Base-by-base conservation (phyloP, 371 early-diverging fungal species). In the Dipsacomyces acuminosporus region DNA sequence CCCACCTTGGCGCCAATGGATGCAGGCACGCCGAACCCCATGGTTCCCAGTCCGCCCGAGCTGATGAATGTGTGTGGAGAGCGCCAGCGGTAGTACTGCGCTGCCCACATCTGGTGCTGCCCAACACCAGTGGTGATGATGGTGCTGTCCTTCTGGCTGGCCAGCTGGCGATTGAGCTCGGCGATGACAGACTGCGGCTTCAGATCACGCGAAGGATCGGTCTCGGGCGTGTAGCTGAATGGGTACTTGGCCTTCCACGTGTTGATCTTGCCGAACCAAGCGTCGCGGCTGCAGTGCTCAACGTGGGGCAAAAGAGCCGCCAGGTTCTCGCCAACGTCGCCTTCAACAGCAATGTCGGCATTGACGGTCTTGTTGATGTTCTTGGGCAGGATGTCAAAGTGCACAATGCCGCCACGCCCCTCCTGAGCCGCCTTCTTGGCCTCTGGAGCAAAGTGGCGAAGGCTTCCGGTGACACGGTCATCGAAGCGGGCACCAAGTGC, bases 21-120 rank as follows among this genome's bases (percentile, higher is more conserved):
- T 6, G 94, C 75, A 8, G 96, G 96, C 13, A 94, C 81, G 65
- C 98, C 98, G 65, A 82, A 95, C 25, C 98, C 98, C 96, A 97
- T 95, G 20, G 98, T 97, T 34, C 98, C 98, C 17, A 97, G 82
- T 45, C 96, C 98, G 53, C 98, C 98, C 1, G 95, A 94, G 8
- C 93, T 85, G 52, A 97, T 85, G 56, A 91, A 83, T 6, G 87
- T 77, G 56, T 91, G 88, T 23, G 98, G 98, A 33, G 85, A 66
- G 50, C 89, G 81, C 94, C 94, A 95, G 56, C 93, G 78, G 63
- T 76, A 84, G 61, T 78, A 82, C 74, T 89, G 90, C 22, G 88
- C 89, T 17, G 95, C 86, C 93, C 94, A 97, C 98, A 97, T 97
- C 72, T 97, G 96, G 81, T 97, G 98, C 74, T 95, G 96, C 36